Percentiles rank a stretch among this genome's conserved stretches.
These are phyloP conservation scores for Tuber magnatum DNA, from an alignment of 495 filamentous ascomycete species.

Conservation along the genomic window DNA sequence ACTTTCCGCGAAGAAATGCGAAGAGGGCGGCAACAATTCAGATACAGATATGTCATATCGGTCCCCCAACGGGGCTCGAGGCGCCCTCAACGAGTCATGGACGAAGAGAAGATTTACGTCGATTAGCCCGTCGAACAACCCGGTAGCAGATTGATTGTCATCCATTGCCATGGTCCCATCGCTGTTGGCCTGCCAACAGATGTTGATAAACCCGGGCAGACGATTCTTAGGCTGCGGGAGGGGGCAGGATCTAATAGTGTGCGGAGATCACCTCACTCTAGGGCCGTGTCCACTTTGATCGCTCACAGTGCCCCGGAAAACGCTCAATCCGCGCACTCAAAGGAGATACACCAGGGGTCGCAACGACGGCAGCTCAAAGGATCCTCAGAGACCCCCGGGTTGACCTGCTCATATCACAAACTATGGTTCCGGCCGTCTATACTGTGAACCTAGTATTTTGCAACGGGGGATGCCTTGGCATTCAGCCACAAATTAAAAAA, in stretches of 20 bases:
- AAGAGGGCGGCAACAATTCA: not conserved
- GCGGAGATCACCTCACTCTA: conserved; percentile 13
- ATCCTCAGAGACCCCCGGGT: conserved; percentile 7
- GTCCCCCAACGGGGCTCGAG: not conserved
- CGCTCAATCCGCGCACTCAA: conserved; percentile 10
- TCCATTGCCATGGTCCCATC: not conserved
- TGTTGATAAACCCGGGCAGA: not conserved
- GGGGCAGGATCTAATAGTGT: not conserved
- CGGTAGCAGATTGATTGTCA: not conserved
- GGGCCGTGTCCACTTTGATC: conserved; percentile 21
- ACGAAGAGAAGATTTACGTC: not conserved
- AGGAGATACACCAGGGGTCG: conserved; percentile 1
- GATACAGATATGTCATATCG: not conserved
- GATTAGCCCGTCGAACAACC: not conserved
- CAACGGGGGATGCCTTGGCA: too few relatives aligned
- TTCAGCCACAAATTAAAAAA: too few relatives aligned
- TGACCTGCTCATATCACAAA: too few relatives aligned
- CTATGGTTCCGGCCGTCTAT: too few relatives aligned
- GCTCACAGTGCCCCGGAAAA: conserved; percentile 5
- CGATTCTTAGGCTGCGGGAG: not conserved
- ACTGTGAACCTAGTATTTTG: too few relatives aligned
- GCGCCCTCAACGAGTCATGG: not conserved
- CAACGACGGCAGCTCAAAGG: not conserved
- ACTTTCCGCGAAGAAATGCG: not conserved
- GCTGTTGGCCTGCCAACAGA: not conserved